phyloP scores from a whole-genome alignment of 2,329 filamentous ascomycete species.

The Xylariales sp. region DNA sequence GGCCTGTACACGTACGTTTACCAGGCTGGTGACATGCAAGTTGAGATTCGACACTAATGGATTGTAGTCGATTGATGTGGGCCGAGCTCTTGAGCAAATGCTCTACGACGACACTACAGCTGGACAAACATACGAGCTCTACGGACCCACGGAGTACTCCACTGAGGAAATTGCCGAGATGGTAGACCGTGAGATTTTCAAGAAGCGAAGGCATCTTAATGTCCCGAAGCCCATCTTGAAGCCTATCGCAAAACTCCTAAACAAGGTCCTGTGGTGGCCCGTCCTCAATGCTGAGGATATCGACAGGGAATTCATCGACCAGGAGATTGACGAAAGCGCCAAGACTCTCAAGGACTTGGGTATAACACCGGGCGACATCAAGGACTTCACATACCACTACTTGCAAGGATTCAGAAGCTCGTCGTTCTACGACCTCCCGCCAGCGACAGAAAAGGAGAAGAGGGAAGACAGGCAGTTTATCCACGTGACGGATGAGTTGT shows the following conservation, averaged over 20 bases:
- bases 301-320: constrained; percentile 89
- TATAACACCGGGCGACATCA: constrained; percentile 83
- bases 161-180: constrained; percentile 80
- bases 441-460: constrained; percentile 91
- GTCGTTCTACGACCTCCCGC: constrained; percentile 87
- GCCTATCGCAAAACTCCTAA: constrained; percentile 68
- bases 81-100: constrained; percentile 82
- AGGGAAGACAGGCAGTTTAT: constrained; percentile 94
- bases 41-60: no score
- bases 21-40: not conserved
- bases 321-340: constrained; percentile 81
- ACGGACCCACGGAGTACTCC: constrained; percentile 88
- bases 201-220: constrained; percentile 86
- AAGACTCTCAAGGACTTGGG: constrained; percentile 95
- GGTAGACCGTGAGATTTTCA: constrained; percentile 89
- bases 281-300: constrained; percentile 78
- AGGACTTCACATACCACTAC: constrained; percentile 87
- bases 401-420: constrained; percentile 88
- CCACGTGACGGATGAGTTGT: constrained; percentile 87
- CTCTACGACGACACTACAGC: constrained; percentile 86
- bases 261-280: constrained; percentile 86
- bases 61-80: constrained; percentile 82
- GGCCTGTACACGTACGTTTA: constrained; percentile 75
- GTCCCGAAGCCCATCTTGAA: constrained; percentile 77
- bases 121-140: constrained; percentile 88